phyloP scores from a whole-genome alignment of 805 yeast species.

The Osmozyma mogii region DNA sequence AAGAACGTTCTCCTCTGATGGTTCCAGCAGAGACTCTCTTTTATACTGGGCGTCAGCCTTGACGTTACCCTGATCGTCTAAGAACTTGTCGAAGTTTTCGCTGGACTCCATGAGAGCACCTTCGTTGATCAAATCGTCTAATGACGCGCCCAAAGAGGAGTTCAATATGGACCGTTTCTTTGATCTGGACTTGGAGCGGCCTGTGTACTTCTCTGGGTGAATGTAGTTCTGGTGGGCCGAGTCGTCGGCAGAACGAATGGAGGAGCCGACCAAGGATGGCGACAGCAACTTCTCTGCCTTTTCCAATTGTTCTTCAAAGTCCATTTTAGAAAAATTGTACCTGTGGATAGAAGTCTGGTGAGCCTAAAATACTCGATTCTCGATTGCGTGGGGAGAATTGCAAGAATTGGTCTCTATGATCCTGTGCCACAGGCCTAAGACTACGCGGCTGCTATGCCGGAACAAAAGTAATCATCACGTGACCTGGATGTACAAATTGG shows the following conservation, averaged over 20 bases:
- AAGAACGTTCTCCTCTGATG: not conserved
- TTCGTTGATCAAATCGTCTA: constrained; percentile 43
- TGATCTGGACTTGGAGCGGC: constrained; percentile 12
- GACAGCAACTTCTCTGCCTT: constrained; percentile 39
- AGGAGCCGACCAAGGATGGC: constrained; percentile 49
- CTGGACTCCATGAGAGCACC: constrained; percentile 43
- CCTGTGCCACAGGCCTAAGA: no score
- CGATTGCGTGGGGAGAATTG: no score
- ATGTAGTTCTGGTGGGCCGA: constrained; percentile 36
- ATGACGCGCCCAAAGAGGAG: constrained; percentile 41
- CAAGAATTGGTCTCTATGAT: no score
- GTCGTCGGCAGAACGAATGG: constrained; percentile 42
- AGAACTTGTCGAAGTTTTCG: constrained; percentile 42
- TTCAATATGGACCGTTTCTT: constrained; percentile 10
- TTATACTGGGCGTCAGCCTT: constrained; percentile 40
- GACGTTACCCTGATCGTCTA: constrained; percentile 48
- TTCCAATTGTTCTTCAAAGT: constrained; percentile 34
- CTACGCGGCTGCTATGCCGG: no score
- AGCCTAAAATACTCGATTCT: no score
- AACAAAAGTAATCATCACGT: no score
- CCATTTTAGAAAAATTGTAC: no score
- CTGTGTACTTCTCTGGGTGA: constrained; percentile 36
- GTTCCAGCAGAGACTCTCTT: no score
- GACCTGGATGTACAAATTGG: no score
- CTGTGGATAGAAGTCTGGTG: no score